Base-by-base conservation (phyloP, 2,329 filamentous ascomycete genomes). In the Penicillium sp. region DNA sequence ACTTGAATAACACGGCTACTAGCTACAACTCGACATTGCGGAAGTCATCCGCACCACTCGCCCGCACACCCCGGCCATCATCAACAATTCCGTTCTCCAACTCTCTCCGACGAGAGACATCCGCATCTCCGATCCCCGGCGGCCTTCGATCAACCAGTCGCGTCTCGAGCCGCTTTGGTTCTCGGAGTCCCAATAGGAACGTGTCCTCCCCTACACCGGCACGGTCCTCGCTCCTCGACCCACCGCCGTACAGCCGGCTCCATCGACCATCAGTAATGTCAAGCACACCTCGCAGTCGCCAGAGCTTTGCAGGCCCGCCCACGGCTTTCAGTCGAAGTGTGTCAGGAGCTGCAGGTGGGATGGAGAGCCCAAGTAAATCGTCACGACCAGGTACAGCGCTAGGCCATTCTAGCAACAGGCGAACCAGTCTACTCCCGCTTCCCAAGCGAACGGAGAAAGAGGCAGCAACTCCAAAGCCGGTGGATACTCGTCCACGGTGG, bases 1-100 rank as follows among this genome's bases (percentile, higher is more conserved):
- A 84, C 59, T 77, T 79, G 4, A 71, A 71, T 6, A 77, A 82
- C 53, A 72, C 82, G n/a, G 77, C 84, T 29, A 78, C 80, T n/a
- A 82, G 83, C 24, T 82, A 85, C 65, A 80, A 81, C 64, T 85
- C 80, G 22, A 0, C 79, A 65, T 6, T 32, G 50, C 61, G 67
- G 44, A 73, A 70, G 41, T 59, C 60, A 33, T 65, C 64, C 9
- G 57, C 61, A 12, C 58, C 61, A 13, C 26, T 31, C 13, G 47
- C 57, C 22, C 61, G 57, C 48, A 57, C 60, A 43, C 57, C 71
- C 26, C 62, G 70, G 41, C 68, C 70, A 6, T 63, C 67, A 10
- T 73, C 72, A 5, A 68, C 67, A 3, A 57, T 75, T 9, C 68
- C 73, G 2, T 56, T 70, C 10, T 66, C 68, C 21, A 71, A 66